Base-by-base conservation (phyloP, 257 asterid genomes). In the Primulina tabacum region DNA sequence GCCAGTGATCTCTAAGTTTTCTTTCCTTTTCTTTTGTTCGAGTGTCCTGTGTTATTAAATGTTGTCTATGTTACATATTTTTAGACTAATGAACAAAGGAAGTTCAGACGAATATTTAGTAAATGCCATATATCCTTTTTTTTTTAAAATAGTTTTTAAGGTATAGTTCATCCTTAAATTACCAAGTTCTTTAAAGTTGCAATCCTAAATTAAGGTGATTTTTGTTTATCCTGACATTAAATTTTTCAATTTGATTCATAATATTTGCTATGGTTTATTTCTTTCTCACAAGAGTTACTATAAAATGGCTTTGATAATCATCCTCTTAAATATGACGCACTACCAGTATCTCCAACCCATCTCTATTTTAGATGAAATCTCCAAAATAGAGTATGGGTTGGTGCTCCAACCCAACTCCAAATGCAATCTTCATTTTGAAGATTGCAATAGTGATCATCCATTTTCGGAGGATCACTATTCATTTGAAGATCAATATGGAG, bases 1-100 rank as follows among this genome's bases (percentile, higher is more conserved):
- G 38, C 50, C 62, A 56, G 62, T 8, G 24, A 64, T 78, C 62
- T 69, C 20, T 55, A 38, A 53, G 57, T 71, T 28, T 37, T 16
- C 6, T 40, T 40, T 37, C 1, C 52, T 40, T 7, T 24, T 68
- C 50, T 71, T 26, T 8, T 61, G 34, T 20, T 40, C 11, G 33
- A 2, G 33, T 30, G 33, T 30, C 33, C 3, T 30, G 9, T 37
- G 47, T 37, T 37, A 1, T 37, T 8, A 40, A 40, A 40, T 38
- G 52, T 3, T 40, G 52, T 2, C 1, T 40, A 1, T 40, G 52
- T n/a, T 3, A 12, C 5, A 2, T 40, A 40, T 40, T 40, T 40
- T 12, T 2, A 40, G 17, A 40, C 5, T 40, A 40, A 12, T 40
- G n/a, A 40, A 17, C 7, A 11, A 11, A 40, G 9, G 47, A 37